phyloP scores from a whole-genome alignment of 306 rosid species.

The Fragaria nilgerrensis region DNA sequence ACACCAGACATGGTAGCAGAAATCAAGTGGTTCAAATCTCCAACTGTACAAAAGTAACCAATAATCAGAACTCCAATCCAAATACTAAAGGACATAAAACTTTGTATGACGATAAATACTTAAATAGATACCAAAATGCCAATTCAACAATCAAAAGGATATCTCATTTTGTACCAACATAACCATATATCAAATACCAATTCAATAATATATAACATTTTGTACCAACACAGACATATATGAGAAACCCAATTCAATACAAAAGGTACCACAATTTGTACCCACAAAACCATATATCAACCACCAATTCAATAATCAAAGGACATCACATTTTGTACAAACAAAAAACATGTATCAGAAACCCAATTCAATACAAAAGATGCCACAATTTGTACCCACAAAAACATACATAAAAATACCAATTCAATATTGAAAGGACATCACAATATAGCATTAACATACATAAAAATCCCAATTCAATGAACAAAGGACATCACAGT shows the following conservation, averaged over 20 bases:
- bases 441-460: background rate
- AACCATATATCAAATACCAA: background rate
- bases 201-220: background rate
- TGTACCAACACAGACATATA: too few species aligned
- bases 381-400: background rate
- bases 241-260: background rate
- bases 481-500: background rate
- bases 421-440: background rate
- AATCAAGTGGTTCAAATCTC: conserved; percentile 74
- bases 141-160: background rate
- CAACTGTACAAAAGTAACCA: conserved; percentile 37
- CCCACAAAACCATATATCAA: background rate
- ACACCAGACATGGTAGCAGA: conserved; percentile 90
- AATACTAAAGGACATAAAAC: background rate
- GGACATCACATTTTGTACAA: background rate
- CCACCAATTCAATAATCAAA: background rate
- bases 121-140: background rate
- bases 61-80: background rate
- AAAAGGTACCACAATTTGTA: background rate
- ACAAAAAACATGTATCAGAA: background rate
- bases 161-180: background rate
- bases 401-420: background rate
- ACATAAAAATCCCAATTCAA: background rate
- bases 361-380: too few species aligned
- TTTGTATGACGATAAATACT: too few species aligned